Conservation (phyloP, 176 grass and related monocot genomes). For the Triticum turgidum region DNA sequence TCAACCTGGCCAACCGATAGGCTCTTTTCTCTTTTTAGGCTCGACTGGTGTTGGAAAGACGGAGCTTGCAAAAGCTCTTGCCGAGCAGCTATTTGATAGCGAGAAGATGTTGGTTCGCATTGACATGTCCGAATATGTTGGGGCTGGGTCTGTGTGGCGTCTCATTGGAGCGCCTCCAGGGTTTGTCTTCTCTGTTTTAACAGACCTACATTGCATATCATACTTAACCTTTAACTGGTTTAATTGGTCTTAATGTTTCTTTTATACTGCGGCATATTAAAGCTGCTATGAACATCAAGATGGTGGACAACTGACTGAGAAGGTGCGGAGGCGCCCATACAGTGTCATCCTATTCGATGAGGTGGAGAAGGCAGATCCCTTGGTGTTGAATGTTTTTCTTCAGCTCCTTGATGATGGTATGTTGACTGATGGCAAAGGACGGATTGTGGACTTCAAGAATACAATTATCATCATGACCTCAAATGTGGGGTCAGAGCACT, state of each 20-base stretch:
- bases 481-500: constrained; percentile 38
- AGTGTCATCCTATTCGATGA: neutral
- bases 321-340: neutral
- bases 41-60: neutral
- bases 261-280: neutral
- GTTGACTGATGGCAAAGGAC: constrained; percentile 12
- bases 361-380: neutral
- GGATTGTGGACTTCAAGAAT: constrained; percentile 43
- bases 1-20: constrained; percentile 19
- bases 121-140: constrained; percentile 6
- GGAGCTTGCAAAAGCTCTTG: neutral
- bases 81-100: neutral
- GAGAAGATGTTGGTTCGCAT: neutral
- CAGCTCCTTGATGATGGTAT: constrained; percentile 2
- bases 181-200: neutral
- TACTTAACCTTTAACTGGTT: neutral
- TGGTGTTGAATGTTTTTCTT: neutral
- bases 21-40: neutral
- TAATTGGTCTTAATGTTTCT: neutral
- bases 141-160: constrained; percentile 19
- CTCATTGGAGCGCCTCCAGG: constrained; percentile 45
- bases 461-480: constrained; percentile 50
- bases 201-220: neutral
- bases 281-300: neutral
- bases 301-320: constrained; percentile 3